Percentiles rank a stretch among this genome's conserved stretches.
Conservation (phyloP, 2,329 filamentous ascomycete species). For the Cercospora sp. region DNA sequence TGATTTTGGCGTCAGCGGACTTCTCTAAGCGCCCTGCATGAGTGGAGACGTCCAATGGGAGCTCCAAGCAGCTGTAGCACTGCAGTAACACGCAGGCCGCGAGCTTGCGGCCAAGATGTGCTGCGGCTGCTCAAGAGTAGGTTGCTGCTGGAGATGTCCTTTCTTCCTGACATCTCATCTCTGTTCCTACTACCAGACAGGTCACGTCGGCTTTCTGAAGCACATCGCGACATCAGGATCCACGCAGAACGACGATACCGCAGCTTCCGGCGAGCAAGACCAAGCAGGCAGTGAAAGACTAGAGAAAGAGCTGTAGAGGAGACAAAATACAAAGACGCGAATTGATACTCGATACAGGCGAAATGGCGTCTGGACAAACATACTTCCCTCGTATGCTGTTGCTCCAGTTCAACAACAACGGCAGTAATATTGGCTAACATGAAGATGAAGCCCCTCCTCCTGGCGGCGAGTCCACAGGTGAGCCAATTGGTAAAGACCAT, state of each 20-base stretch:
- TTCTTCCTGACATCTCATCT: not conserved
- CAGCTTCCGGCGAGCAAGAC: not conserved
- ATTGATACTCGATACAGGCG: not conserved
- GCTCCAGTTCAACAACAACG: not conserved
- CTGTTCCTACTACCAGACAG: not conserved
- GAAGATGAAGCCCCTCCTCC: not conserved
- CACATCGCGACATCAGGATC: not conserved
- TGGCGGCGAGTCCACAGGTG: not conserved
- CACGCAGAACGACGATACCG: not conserved
- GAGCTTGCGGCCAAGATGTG: conserved; percentile 21
- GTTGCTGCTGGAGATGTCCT: not conserved
- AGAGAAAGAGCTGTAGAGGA: not conserved
- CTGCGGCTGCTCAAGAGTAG: conserved; percentile 11
- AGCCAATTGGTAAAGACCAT: not conserved
- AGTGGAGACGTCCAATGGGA: conserved; percentile 21
- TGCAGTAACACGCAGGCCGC: conserved; percentile 17
- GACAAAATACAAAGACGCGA: not conserved
- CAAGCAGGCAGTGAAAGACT: not conserved
- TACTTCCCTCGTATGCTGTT: not conserved
- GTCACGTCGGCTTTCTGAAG: not conserved
- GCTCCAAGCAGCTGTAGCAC: conserved; percentile 19
- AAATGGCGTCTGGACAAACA: not conserved
- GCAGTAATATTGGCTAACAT: not conserved
- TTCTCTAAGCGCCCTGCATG: conserved; percentile 22
- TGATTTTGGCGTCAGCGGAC: conserved; percentile 12